Percentiles rank a stretch among this genome's conserved stretches.
Conservation (phyloP, 2,329 filamentous ascomycete genomes). For the Cercospora berteroae region DNA sequence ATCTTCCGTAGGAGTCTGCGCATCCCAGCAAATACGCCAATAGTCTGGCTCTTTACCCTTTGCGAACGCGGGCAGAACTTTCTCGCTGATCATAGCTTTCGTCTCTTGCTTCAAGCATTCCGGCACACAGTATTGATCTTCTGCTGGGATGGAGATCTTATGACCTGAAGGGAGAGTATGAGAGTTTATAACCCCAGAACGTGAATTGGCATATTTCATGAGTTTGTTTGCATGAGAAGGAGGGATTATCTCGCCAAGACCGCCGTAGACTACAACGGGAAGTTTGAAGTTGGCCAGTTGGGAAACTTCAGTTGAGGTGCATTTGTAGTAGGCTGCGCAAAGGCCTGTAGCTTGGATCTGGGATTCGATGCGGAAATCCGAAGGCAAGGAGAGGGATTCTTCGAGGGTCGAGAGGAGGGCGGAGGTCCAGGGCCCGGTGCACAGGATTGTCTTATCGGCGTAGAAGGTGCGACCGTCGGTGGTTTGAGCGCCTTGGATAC, state of each 20-base stretch:
- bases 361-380: slow-evolving; percentile 49
- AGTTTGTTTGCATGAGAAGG: slow-evolving; percentile 48
- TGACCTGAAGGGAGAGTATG: slow-evolving; percentile 49
- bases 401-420: slow-evolving; percentile 53
- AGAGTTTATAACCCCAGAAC: slow-evolving; percentile 56
- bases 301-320: slow-evolving; percentile 51
- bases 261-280: slow-evolving; percentile 55
- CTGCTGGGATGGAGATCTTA: slow-evolving; percentile 51
- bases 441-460: slow-evolving; percentile 56
- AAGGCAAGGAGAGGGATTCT: slow-evolving; percentile 44
- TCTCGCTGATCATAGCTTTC: slow-evolving; percentile 20
- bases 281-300: slow-evolving; percentile 44
- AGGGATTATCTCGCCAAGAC: slow-evolving; percentile 49
- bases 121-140: slow-evolving; percentile 23
- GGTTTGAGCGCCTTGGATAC: slow-evolving; percentile 49
- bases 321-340: slow-evolving; percentile 56
- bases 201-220: slow-evolving; percentile 62
- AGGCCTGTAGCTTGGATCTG: slow-evolving; percentile 61
- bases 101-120: slow-evolving; percentile 23
- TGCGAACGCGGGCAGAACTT: slow-evolving; percentile 38
- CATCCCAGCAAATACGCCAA: slow-evolving; percentile 57
- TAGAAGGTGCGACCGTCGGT: slow-evolving; percentile 48
- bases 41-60: slow-evolving; percentile 39
- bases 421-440: slow-evolving; percentile 58
- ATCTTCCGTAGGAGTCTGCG: slow-evolving; percentile 61